These are phyloP conservation scores for Claviceps citrina DNA, from an alignment of 2,329 filamentous ascomycete genomes.

Conservation along the genomic window DNA sequence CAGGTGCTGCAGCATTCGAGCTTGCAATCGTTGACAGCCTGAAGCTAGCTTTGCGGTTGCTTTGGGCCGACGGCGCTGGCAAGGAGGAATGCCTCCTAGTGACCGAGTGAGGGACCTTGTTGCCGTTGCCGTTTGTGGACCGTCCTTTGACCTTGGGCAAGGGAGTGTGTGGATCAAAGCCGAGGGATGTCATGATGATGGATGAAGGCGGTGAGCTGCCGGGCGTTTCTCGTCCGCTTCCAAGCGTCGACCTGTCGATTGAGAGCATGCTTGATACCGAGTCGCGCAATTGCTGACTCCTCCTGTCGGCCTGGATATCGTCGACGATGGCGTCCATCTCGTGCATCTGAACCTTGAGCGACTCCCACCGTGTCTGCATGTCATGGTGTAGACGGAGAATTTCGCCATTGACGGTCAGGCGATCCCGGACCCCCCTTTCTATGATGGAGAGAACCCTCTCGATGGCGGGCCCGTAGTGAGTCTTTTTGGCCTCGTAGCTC, in stretches of 20 bases:
- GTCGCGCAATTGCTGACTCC: constrained; percentile 67
- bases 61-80: constrained; percentile 27
- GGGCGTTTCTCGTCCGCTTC: constrained; percentile 55
- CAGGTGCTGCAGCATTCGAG: constrained; percentile 35
- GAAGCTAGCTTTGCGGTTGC: constrained; percentile 26
- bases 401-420: constrained; percentile 93
- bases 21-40: constrained; percentile 32
- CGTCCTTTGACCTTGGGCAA: constrained; percentile 29
- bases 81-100: constrained; percentile 32
- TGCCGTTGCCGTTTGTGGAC: constrained; percentile 29
- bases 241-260: constrained; percentile 57
- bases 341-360: constrained; percentile 58
- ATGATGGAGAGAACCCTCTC: constrained; percentile 84
- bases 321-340: constrained; percentile 64
- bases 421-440: constrained; percentile 84
- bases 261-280: constrained; percentile 87
- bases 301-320: constrained; percentile 48
- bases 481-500: constrained; percentile 87
- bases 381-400: constrained; percentile 76
- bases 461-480: constrained; percentile 85
- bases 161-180: constrained; percentile 33
- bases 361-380: constrained; percentile 67
- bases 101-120: constrained; percentile 29
- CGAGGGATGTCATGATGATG: constrained; percentile 42
- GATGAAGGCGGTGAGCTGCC: constrained; percentile 51